Base-by-base conservation (phyloP, 805 yeast genomes). In the Yarrowia sp. region DNA sequence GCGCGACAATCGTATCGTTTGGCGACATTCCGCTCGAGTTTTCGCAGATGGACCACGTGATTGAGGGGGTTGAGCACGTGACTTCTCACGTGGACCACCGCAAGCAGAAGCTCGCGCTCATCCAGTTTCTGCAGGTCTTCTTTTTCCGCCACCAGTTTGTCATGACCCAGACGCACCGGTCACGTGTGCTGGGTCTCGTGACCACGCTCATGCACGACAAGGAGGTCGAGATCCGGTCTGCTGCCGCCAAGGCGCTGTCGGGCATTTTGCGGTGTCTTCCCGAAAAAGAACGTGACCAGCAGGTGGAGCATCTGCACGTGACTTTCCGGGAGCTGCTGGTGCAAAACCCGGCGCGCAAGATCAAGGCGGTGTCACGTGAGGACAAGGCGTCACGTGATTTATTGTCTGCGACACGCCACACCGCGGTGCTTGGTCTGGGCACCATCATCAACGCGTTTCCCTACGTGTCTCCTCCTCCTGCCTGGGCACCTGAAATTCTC, bases 401-500 rank as follows among this genome's bases (percentile, higher is more conserved):
- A 44, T 56, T 30, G 19, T 43, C 72, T 15, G 53, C 65, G 9
- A 65, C 69, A 3, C 78, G 92, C 3, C 98, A 94, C 75, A 97
- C 96, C 2, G 92, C 96, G 1, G 87, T 93, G 0, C 79, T 95
- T 30, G 98, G 98, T 0, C 79, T 94, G 1, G 97, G 98, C 9
- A 91, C 98, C 0, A 79, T 94, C 50, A 85, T 95, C 1, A 87
- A 88, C 56, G 98, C 98, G 0, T 95, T 90, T 78, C 94, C 98
- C 1, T 95, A 92, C 73, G 80, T 83, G 2, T 89, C 97, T 0
- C 99, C 99, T 0, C 93, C 97, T 1, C 98, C 99, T 0, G 66
- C 71, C 34, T 95, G 98, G 98, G 82, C 94, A 19, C 98, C 98
- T 0, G 78, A 80, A 9, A 84, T 90, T 15, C 80, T 94, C 70